Evolutionary conservation across 2,329 filamentous ascomycete species (phyloP).

Genomic region (Aspergillus quadricinctus): DNA sequence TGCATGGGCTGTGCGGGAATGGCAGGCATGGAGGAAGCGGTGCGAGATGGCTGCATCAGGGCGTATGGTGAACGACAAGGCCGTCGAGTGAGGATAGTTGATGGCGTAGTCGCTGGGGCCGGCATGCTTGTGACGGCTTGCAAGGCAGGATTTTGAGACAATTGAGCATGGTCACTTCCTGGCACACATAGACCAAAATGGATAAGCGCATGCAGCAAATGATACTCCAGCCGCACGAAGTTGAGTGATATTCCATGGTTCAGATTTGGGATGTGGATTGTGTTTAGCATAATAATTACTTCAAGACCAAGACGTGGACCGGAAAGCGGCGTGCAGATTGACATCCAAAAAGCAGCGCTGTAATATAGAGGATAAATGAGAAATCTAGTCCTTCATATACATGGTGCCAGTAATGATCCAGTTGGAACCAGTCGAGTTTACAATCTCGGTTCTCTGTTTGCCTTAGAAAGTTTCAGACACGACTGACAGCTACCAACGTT

Average conservation of each 20-base stretch:
- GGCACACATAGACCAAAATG: neutral
- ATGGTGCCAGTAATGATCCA: neutral
- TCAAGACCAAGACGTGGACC: neutral
- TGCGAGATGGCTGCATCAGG: conserved; percentile 64
- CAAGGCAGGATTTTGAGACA: conserved; percentile 31
- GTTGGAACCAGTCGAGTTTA: neutral
- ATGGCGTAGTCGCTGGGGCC: conserved; percentile 53
- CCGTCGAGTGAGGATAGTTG: conserved; percentile 63
- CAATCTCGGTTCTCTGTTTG: neutral
- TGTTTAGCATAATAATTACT: no score
- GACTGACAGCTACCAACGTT: neutral
- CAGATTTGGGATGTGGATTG: neutral
- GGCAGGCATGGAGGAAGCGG: conserved; percentile 75
- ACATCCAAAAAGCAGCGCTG: neutral
- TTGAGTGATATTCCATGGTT: neutral
- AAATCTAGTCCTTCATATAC: neutral
- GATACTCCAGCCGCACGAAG: neutral
- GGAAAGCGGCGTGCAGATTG: neutral
- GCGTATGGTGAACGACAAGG: conserved; percentile 59
- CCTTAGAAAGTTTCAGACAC: neutral
- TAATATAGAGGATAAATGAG: neutral
- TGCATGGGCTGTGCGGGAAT: conserved; percentile 89
- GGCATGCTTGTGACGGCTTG: conserved; percentile 34
- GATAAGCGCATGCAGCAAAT: neutral
- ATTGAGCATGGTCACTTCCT: neutral